These are phyloP conservation scores for Microthlaspi erraticum DNA, from an alignment of 345 rosid genomes.

Conservation along the genomic window DNA sequence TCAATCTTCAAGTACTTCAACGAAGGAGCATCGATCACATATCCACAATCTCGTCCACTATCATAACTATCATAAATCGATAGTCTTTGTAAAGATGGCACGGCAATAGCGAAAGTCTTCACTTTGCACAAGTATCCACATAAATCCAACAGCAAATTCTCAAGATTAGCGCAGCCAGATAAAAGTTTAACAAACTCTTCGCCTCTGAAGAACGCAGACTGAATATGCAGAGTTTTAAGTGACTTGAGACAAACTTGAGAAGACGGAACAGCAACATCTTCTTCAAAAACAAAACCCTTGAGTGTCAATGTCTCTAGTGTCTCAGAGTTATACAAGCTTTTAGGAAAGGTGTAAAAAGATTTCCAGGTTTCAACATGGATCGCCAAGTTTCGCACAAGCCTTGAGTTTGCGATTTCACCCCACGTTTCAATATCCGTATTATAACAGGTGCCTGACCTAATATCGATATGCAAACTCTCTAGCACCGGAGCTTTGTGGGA, in stretches of 20 bases:
- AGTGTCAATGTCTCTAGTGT: slow-evolving; percentile 2
- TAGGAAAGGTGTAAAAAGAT: neutral
- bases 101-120: neutral
- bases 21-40: slow-evolving; percentile 7
- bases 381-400: neutral
- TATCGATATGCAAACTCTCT: slow-evolving; percentile 1
- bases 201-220: neutral
- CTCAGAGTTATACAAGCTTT: neutral
- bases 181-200: neutral
- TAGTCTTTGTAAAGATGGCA: slow-evolving; percentile 22
- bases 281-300: neutral
- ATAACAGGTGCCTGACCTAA: neutral
- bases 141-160: neutral
- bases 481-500: neutral
- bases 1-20: neutral
- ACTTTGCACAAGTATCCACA: neutral
- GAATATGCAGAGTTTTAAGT: slow-evolving; percentile 13
- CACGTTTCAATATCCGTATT: neutral
- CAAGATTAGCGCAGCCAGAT: slow-evolving; percentile 15
- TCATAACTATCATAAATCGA: neutral
- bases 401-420: neutral
- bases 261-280: neutral
- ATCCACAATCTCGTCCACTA: neutral
- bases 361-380: neutral
- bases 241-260: neutral